phyloP scores from a whole-genome alignment of 257 asterid genomes.

The Solanum phureja region DNA sequence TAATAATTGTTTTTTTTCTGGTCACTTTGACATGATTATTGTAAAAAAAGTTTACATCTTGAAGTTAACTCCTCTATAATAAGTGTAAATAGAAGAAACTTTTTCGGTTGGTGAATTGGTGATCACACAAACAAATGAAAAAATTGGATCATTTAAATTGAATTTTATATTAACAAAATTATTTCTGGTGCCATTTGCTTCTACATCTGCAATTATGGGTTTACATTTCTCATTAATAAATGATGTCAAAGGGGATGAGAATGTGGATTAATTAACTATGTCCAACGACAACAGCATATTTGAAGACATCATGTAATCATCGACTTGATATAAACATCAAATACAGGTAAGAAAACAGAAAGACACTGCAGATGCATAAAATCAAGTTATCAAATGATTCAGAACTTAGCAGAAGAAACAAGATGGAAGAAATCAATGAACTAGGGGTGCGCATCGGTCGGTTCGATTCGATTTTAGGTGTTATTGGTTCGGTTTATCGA shows the following conservation, averaged over 20 bases:
- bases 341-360: too few species aligned
- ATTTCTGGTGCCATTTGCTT: neutral
- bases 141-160: too few species aligned
- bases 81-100: neutral
- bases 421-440: neutral
- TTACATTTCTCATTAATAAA: neutral
- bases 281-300: neutral
- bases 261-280: neutral
- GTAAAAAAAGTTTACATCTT: neutral
- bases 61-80: neutral
- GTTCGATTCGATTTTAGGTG: too few species aligned
- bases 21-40: neutral
- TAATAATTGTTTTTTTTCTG: neutral
- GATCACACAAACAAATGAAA: neutral
- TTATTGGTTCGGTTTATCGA: too few species aligned
- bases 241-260: neutral
- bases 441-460: too few species aligned
- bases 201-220: neutral
- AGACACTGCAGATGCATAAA: neutral
- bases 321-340: neutral
- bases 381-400: neutral
- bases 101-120: neutral
- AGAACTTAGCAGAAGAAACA: neutral
- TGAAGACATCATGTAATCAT: neutral
- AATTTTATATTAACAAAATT: neutral